Evolutionary conservation across 805 yeast species (phyloP), one percentile per base, ranked within the genome.

Genomic region (Barnettozyma populi): DNA sequence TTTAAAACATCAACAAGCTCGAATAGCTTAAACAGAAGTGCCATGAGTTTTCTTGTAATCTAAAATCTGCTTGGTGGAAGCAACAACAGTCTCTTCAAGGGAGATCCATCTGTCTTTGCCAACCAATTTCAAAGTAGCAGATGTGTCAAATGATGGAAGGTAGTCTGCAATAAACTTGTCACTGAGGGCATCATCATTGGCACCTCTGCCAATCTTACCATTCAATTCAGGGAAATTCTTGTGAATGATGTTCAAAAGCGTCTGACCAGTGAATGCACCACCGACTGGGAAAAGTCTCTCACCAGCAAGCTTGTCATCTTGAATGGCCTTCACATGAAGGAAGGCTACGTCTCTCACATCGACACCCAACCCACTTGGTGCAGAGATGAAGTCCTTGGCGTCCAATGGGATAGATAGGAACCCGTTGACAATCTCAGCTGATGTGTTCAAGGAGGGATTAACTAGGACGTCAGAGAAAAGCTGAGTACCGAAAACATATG

Each of bases 401-500:
- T 52, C 54, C 44, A 70, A 49, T 6, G 56, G 48, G 44, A 64
- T 60, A 20, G 65, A 37, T 49, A 67, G 51, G 46, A 31, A 13
- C 14, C 48, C 31, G 52, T 60, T 67, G 57, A 68, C 54, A 49
- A 63, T 32, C 56, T 64, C 65, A 49, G 69, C 67, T 19, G 76
- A 71, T 5, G 72, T 67, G 55, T 72, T 73, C 47, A 72, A 55
- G 9, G 57, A 57, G 16, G 63, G 58, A 7, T 65, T 65, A 38
- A 69, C 63, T 40, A 69, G 60, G 27, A 63, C 62, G 49, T 71
- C 69, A 27, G 78, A 73, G 42, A 75, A 74, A 11, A 70, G 71
- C 56, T 78, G 79, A 11, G 84, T 83, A 6, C 84, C 85, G 53
- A 75, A 75, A 2, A 78, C 80, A 59, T 67, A 74, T 11, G 73